Evolutionary conservation across 371 early-diverging fungal species (phyloP).

Genomic region (Apophysomyces ossiformis): DNA sequence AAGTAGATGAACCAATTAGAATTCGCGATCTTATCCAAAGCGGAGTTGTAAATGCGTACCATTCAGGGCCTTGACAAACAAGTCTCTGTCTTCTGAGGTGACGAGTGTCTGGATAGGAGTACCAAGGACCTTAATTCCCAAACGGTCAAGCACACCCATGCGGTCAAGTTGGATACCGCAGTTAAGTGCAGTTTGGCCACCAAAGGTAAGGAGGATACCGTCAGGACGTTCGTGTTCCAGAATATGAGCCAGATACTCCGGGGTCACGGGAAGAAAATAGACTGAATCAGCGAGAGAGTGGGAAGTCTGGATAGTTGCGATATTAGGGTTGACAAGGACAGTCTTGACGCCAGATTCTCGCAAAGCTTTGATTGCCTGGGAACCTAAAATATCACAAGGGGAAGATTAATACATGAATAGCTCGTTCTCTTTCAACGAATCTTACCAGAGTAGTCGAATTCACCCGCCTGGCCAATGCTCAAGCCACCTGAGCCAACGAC

Average conservation of each 20-base stretch:
- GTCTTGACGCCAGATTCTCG: slow-evolving; percentile 89
- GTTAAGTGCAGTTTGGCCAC: slow-evolving; percentile 95
- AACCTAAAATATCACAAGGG: slow-evolving; percentile 48
- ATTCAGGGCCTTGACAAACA: slow-evolving; percentile 89
- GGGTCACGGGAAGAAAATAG: slow-evolving; percentile 94
- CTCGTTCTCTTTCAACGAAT: not conserved
- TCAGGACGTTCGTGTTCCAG: slow-evolving; percentile 93
- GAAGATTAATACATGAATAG: slow-evolving; percentile 12
- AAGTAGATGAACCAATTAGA: slow-evolving; percentile 23
- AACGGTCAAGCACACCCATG: slow-evolving; percentile 75
- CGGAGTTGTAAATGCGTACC: slow-evolving; percentile 40
- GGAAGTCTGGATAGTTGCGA: slow-evolving; percentile 97
- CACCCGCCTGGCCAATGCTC: slow-evolving; percentile 97
- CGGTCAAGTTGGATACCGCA: slow-evolving; percentile 87
- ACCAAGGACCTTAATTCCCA: slow-evolving; percentile 89
- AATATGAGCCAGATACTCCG: slow-evolving; percentile 89
- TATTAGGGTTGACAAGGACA: slow-evolving; percentile 94
- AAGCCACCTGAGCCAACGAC: slow-evolving; percentile 95
- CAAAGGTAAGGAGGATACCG: slow-evolving; percentile 91
- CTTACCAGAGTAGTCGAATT: slow-evolving; percentile 94
- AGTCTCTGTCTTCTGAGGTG: slow-evolving; percentile 91
- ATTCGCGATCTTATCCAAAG: slow-evolving; percentile 10
- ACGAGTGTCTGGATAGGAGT: slow-evolving; percentile 91
- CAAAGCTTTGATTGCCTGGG: slow-evolving; percentile 96
- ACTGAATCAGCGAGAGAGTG: slow-evolving; percentile 90